Evolutionary conservation across 495 filamentous ascomycete species (phyloP).

Genomic region (Penicillium desertorum): DNA sequence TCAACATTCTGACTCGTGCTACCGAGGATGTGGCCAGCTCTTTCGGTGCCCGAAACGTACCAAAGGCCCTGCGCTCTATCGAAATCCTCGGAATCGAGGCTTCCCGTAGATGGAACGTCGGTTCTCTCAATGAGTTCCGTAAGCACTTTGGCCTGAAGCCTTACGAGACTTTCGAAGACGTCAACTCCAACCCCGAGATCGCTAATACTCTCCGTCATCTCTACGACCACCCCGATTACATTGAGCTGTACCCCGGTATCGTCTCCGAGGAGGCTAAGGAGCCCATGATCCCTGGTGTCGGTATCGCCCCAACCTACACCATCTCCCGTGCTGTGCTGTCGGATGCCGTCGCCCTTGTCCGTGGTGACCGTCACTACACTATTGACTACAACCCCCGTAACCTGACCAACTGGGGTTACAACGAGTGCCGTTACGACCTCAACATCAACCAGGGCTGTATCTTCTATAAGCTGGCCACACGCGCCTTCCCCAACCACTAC

Average conservation of each 20-base stretch:
- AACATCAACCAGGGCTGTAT: conserved; percentile 80
- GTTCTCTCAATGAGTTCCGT: conserved; percentile 63
- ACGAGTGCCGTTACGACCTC: conserved; percentile 68
- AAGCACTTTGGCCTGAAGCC: conserved; percentile 58
- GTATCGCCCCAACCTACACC: conserved; percentile 59
- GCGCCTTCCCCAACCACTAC: conserved; percentile 80
- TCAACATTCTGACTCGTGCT: conserved; percentile 56
- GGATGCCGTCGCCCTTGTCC: conserved; percentile 55
- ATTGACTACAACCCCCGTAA: conserved; percentile 70
- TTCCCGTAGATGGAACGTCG: conserved; percentile 58
- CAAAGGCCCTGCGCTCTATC: conserved; percentile 55
- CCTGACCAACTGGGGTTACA: conserved; percentile 78
- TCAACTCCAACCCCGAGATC: conserved; percentile 59
- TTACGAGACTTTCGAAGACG: conserved; percentile 61
- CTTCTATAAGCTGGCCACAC: conserved; percentile 78
- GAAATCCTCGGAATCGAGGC: conserved; percentile 64
- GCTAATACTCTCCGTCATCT: conserved; percentile 52
- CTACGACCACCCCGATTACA: conserved; percentile 60
- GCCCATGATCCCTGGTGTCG: conserved; percentile 54
- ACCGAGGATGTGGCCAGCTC: conserved; percentile 60
- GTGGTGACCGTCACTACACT: conserved; percentile 55
- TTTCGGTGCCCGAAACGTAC: conserved; percentile 60
- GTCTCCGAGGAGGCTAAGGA: conserved; percentile 55
- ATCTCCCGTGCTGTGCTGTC: conserved; percentile 55
- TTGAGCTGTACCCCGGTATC: conserved; percentile 65